Base-by-base conservation (phyloP, 208 protist genomes). In the Endotrypanum monterogeii region DNA sequence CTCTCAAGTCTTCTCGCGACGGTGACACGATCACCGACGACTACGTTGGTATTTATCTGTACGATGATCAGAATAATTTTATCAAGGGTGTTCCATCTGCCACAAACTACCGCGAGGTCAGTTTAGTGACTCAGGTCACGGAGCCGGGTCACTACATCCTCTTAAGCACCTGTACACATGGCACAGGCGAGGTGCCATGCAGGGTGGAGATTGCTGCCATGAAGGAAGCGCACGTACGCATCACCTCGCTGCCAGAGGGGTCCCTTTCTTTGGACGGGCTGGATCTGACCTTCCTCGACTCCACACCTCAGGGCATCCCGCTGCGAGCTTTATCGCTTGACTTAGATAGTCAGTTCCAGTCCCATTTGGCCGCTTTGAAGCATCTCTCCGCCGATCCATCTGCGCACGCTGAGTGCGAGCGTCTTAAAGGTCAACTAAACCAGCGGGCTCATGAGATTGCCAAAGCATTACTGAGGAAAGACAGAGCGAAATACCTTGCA, bases 91-190 rank as follows among this genome's bases (percentile, higher is more conserved):
- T 83, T 11, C 73, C 63, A 9, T 69, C 80, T 0, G 80, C 89
- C 30, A 84, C 83, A 41, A 85, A 83, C 71, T 94, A 86, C 78
- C 84, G 86, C 41, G 89, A 94, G 58, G 83, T 83, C 28, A 86
- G 86, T 51, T 30, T 91, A 35, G 85, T 90, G 20, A 61, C 84
- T 14, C 66, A 80, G 12, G 66, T 93, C 12, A 51, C 60, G 3
- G 23, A 30, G 23, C 62, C 82, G 12, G 87, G 84, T 5, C 78
- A 77, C 28, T 89, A 92, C 62, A 67, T 78, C 9, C 39, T 94
- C 18, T 78, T 76, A 16, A 67, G 78, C 51, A 89, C 86, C 35
- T 94, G 86, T 71, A 84, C 86, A 0, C 74, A 71, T 30, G 81
- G 74, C 23, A 74, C 57, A 30, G 86, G 80, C 28, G 61, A 73